Evolutionary conservation across 495 filamentous ascomycete species (phyloP).

Genomic region (Usnea hakonensis): DNA sequence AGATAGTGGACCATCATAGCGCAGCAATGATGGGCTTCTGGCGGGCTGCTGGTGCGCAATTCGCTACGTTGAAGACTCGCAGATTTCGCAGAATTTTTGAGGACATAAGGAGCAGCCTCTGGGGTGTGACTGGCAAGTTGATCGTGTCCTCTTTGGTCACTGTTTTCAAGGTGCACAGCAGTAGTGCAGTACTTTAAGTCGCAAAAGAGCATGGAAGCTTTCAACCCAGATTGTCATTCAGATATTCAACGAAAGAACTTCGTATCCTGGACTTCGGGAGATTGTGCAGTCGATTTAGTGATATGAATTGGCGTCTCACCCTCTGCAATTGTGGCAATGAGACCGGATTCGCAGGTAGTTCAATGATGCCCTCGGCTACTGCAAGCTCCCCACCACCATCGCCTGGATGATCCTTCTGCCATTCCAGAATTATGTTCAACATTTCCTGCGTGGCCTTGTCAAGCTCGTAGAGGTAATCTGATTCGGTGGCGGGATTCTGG

Average conservation of each 20-base stretch:
- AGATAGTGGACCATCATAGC: not conserved
- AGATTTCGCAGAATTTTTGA: no score
- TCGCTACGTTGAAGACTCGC: not conserved
- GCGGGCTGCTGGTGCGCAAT: not conserved
- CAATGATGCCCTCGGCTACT: conserved; percentile 34
- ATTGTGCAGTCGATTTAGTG: conserved; percentile 57
- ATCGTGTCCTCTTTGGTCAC: not conserved
- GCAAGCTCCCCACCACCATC: conserved; percentile 47
- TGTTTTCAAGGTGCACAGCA: not conserved
- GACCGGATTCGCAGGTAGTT: conserved; percentile 33
- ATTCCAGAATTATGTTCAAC: conserved; percentile 63
- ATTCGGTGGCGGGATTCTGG: conserved; percentile 54
- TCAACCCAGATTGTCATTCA: conserved; percentile 47
- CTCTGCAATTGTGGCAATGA: conserved; percentile 70
- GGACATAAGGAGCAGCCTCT: no score
- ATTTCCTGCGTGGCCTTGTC: conserved; percentile 81
- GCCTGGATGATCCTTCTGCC: conserved; percentile 58
- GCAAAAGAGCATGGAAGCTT: not conserved
- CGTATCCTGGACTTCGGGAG: conserved; percentile 51
- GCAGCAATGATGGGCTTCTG: not conserved
- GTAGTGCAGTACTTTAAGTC: not conserved
- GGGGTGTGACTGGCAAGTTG: not conserved
- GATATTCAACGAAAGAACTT: conserved; percentile 63
- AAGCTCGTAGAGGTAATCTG: conserved; percentile 76
- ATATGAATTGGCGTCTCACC: conserved; percentile 77